These are phyloP conservation scores for Solanum dulcamara DNA, from an alignment of 257 asterid genomes.

Conservation along the genomic window DNA sequence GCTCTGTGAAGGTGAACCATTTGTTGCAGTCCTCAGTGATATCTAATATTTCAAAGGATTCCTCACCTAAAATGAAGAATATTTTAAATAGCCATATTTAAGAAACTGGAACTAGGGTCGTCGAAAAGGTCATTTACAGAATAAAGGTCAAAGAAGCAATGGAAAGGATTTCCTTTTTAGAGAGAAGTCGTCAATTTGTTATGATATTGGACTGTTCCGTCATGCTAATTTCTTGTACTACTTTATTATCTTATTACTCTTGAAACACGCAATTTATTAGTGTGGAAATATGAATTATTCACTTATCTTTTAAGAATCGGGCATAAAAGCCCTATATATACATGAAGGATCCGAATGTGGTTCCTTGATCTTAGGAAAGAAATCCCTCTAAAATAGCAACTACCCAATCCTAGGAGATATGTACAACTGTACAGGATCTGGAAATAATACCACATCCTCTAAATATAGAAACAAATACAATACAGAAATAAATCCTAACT, in stretches of 20 bases:
- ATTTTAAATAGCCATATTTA: background rate
- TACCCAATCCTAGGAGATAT: too few relatives aligned
- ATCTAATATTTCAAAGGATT: background rate
- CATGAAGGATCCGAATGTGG: too few relatives aligned
- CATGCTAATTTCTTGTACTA: background rate
- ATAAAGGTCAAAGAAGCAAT: background rate
- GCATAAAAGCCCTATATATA: too few relatives aligned
- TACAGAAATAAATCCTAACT: too few relatives aligned
- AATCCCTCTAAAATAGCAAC: too few relatives aligned
- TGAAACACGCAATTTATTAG: background rate
- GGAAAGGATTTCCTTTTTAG: background rate
- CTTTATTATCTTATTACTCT: background rate
- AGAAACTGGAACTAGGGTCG: background rate
- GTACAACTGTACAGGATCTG: too few relatives aligned
- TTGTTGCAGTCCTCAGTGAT: background rate
- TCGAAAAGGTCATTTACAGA: background rate
- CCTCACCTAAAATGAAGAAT: background rate
- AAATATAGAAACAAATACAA: too few relatives aligned
- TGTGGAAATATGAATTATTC: too few relatives aligned
- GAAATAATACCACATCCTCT: too few relatives aligned
- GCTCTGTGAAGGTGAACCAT: background rate
- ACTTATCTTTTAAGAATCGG: too few relatives aligned
- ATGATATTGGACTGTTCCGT: background rate
- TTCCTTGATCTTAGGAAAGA: too few relatives aligned
- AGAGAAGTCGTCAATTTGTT: background rate